Evolutionary conservation across 768 basidiomycete genomes (phyloP).

Genomic region (Mycena floridula): DNA sequence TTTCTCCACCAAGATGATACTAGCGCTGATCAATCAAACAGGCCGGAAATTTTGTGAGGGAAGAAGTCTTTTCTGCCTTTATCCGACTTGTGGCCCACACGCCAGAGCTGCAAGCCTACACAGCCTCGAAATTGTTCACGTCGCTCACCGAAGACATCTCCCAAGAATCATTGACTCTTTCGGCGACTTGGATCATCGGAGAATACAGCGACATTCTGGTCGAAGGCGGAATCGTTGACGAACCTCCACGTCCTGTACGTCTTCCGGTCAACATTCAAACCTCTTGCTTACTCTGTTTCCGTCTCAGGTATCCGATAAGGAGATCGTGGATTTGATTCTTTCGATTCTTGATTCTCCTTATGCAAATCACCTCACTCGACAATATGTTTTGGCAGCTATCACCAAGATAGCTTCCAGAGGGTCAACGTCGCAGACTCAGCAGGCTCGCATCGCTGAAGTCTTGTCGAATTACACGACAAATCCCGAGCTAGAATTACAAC

Average conservation of each 20-base stretch:
- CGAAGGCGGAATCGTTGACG: slow-evolving; percentile 76
- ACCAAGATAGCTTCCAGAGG: slow-evolving; percentile 86
- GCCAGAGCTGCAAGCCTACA: slow-evolving; percentile 94
- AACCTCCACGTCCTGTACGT: slow-evolving; percentile 62
- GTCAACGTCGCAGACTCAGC: slow-evolving; percentile 58
- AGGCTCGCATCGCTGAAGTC: slow-evolving; percentile 73
- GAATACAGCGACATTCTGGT: slow-evolving; percentile 92
- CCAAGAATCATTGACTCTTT: slow-evolving; percentile 91
- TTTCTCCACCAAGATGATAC: slow-evolving; percentile 6
- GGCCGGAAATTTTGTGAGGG: slow-evolving; percentile 97
- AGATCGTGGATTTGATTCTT: slow-evolving; percentile 80
- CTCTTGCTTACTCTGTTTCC: slow-evolving; percentile 2
- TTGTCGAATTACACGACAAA: slow-evolving; percentile 81
- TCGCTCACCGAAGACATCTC: slow-evolving; percentile 89
- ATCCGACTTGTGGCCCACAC: slow-evolving; percentile 96
- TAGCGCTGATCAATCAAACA: slow-evolving; percentile 21
- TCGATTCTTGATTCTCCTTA: slow-evolving; percentile 92
- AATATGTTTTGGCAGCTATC: slow-evolving; percentile 85
- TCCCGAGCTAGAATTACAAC: slow-evolving; percentile 92
- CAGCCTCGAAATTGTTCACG: slow-evolving; percentile 83
- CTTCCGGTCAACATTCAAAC: neutral
- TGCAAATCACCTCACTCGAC: slow-evolving; percentile 82
- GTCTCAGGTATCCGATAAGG: slow-evolving; percentile 71
- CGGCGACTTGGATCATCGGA: slow-evolving; percentile 92
- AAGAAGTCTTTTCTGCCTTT: slow-evolving; percentile 92